Evolutionary conservation across 306 rosid genomes (phyloP).

Genomic region (Rubus parviflorus): DNA sequence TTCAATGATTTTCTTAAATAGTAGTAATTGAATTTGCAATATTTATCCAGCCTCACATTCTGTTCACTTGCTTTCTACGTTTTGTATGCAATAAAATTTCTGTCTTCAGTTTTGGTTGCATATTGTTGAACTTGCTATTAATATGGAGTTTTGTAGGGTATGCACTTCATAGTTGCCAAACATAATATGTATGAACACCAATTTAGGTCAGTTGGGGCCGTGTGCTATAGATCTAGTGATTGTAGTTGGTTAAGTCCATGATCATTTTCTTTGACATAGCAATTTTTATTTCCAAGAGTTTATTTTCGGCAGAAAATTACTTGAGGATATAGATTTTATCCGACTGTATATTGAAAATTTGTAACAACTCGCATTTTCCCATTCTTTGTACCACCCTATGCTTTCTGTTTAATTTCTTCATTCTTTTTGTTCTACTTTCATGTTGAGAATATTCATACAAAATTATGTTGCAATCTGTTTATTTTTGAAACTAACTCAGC

Average conservation of each 20-base stretch:
- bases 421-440: too few relatives aligned
- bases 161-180: conserved; percentile 43
- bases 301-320: not conserved
- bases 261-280: not conserved
- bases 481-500: too few relatives aligned
- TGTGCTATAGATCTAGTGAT: not conserved
- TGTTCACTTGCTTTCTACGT: not conserved
- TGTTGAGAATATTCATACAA: too few relatives aligned
- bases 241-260: not conserved
- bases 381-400: too few relatives aligned
- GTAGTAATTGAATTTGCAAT: not conserved
- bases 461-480: too few relatives aligned
- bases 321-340: not conserved
- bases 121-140: not conserved
- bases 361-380: too few relatives aligned
- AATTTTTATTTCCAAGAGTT: not conserved
- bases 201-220: not conserved
- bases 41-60: not conserved
- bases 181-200: not conserved
- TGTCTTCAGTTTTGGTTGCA: not conserved
- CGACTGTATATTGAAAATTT: not conserved
- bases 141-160: conserved; percentile 47
- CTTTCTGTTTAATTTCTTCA: too few relatives aligned
- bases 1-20: not conserved
- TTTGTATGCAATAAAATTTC: not conserved